phyloP scores from a whole-genome alignment of 2,329 filamentous ascomycete species.

The Lizonia empirigonia region DNA sequence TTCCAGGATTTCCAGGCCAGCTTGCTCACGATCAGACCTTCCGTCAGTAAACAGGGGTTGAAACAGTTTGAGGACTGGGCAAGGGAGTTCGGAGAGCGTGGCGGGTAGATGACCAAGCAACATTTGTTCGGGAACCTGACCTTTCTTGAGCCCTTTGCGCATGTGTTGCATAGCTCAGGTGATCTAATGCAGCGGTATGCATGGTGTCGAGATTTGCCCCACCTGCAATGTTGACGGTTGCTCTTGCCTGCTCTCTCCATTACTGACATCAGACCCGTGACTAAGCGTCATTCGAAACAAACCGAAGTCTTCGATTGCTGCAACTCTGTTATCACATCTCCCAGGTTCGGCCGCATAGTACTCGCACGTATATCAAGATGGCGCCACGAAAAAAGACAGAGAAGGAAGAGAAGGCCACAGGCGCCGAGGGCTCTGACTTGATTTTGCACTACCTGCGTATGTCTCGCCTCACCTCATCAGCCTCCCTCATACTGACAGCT shows the following conservation, averaged over 20 bases:
- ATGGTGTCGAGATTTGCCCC: not conserved
- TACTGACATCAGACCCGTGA: not conserved
- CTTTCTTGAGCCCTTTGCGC: not conserved
- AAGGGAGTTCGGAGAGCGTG: conserved; percentile 87
- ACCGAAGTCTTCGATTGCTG: not conserved
- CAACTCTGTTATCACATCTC: not conserved
- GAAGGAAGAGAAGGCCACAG: conserved; percentile 42
- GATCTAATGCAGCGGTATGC: not conserved
- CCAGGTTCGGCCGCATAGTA: not conserved
- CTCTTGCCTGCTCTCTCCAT: conserved; percentile 8
- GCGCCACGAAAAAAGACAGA: conserved; percentile 47
- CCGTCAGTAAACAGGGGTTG: conserved; percentile 82
- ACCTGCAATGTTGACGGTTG: conserved; percentile 14
- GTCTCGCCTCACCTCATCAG: conserved; percentile 26
- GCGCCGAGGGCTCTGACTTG: conserved; percentile 49
- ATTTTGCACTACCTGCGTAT: conserved; percentile 59
- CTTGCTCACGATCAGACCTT: conserved; percentile 82
- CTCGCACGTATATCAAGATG: conserved; percentile 26
- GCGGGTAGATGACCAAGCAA: conserved; percentile 61
- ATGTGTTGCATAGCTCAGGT: not conserved
- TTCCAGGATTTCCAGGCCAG: conserved; percentile 84
- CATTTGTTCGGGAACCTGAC: not conserved
- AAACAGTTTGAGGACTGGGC: conserved; percentile 96
- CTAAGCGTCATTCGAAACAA: not conserved
- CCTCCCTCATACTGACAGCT: conserved; percentile 4